Evolutionary conservation across 2,329 filamentous ascomycete genomes (phyloP).

Genomic region (Ustulina deusta): DNA sequence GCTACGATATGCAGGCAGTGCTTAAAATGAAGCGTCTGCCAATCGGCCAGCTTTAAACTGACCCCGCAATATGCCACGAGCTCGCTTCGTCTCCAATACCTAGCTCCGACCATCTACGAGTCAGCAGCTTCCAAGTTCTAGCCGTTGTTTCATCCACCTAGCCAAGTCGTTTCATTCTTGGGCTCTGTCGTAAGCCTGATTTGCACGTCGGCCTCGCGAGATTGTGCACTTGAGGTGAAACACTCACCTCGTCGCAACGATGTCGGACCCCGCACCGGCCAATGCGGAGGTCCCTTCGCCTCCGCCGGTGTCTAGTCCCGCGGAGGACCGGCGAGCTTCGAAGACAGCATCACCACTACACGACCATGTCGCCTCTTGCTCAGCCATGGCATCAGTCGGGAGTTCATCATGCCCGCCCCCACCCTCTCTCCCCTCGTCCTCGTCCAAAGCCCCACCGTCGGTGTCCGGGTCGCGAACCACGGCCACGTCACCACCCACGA

Average conservation of each 20-base stretch:
- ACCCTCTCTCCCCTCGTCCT: constrained; percentile 33
- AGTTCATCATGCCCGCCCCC: constrained; percentile 26
- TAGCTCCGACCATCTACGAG: constrained; percentile 25
- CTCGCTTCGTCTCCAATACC: constrained; percentile 41
- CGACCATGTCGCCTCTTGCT: constrained; percentile 20
- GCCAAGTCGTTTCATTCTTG: constrained; percentile 38
- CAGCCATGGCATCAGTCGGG: constrained; percentile 20
- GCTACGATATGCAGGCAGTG: constrained; percentile 39
- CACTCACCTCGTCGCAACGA: constrained; percentile 18
- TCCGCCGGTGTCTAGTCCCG: constrained; percentile 27
- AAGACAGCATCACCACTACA: constrained; percentile 27
- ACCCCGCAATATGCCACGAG: constrained; percentile 46
- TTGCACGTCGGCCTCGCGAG: constrained; percentile 9
- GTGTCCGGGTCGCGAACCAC: constrained; percentile 35
- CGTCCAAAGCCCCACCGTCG: constrained; percentile 35
- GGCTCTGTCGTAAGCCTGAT: constrained; percentile 10
- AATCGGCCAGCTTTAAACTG: constrained; percentile 41
- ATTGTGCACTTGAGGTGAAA: constrained; percentile 16
- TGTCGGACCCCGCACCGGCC: constrained; percentile 32
- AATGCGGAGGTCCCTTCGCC: constrained; percentile 30
- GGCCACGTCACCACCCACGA: constrained; percentile 38
- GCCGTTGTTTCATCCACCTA: constrained; percentile 37
- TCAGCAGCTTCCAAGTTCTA: constrained; percentile 20
- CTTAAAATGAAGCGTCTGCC: constrained; percentile 42
- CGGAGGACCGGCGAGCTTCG: constrained; percentile 17